These are phyloP conservation scores for Actinidia arguta DNA, from an alignment of 179 eudicot genomes.

Conservation along the genomic window DNA sequence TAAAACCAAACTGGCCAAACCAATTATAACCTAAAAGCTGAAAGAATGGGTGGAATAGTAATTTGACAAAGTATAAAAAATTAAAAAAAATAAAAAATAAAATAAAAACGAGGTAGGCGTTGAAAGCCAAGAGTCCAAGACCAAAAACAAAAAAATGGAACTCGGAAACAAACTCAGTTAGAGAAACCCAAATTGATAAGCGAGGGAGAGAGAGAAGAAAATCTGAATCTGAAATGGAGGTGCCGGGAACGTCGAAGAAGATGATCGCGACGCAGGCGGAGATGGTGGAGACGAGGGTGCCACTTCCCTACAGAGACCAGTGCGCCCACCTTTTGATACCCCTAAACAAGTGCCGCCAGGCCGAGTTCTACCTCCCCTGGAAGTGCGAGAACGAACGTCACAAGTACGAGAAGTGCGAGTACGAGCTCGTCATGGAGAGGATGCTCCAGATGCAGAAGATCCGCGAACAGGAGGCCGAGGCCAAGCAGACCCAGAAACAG, in stretches of 20 bases:
- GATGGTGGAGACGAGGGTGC: constrained; percentile 83
- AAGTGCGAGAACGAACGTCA: constrained; percentile 92
- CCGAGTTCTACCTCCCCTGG: constrained; percentile 92
- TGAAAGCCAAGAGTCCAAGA: no score
- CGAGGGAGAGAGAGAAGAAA: constrained; percentile 1
- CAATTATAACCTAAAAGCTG: no score
- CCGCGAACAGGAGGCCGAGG: constrained; percentile 51
- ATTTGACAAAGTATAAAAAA: no score
- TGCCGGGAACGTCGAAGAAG: constrained; percentile 84
- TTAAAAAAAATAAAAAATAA: no score
- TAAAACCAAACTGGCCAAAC: no score
- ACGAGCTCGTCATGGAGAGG: constrained; percentile 98
- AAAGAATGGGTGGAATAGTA: no score
- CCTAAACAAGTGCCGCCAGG: constrained; percentile 89
- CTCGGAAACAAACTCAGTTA: no score
- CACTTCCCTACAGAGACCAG: constrained; percentile 86
- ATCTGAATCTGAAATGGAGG: constrained; percentile 46
- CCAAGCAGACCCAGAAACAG: constrained; percentile 32
- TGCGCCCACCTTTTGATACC: constrained; percentile 96
- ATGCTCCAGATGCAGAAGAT: constrained; percentile 96
- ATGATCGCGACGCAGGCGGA: constrained; percentile 95
- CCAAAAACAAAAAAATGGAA: no score
- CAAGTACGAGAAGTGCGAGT: constrained; percentile 92
- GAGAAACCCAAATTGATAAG: no score
- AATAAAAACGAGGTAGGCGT: no score